Conservation (phyloP, 2,329 filamentous ascomycete species). For the Ophiostoma sp. region DNA sequence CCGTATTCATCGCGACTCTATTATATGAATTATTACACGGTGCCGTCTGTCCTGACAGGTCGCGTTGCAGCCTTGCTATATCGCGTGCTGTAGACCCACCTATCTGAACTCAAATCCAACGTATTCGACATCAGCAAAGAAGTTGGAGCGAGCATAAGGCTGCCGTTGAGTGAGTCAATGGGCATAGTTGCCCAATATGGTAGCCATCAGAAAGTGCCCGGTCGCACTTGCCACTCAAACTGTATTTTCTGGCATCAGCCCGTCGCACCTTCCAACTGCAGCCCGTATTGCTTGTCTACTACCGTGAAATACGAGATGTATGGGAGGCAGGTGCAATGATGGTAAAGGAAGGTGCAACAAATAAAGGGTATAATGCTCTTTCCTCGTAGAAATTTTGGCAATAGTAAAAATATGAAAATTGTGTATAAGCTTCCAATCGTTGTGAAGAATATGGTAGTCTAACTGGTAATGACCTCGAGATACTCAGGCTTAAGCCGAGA, state of each 20-base stretch:
- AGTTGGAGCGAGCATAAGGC: conserved; percentile 15
- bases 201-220: neutral
- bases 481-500: conserved; percentile 22
- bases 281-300: too few relatives aligned
- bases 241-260: neutral
- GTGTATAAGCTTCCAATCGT: neutral
- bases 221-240: neutral
- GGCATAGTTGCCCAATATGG: conserved; percentile 5
- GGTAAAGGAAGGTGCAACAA: neutral
- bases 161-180: conserved; percentile 21
- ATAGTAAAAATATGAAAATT: neutral
- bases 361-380: neutral
- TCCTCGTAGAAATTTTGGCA: neutral
- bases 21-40: neutral
- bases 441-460: neutral
- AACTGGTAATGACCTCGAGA: neutral
- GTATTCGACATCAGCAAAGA: neutral
- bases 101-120: neutral
- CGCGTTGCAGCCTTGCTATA: conserved; percentile 21
- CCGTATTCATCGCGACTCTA: neutral
- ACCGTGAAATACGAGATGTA: neutral
- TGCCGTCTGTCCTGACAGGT: neutral
- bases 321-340: neutral
- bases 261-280: neutral
- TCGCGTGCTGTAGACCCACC: conserved; percentile 20